Percentiles rank a stretch among this genome's conserved stretches.
phyloP scores from a whole-genome alignment of 192 early-diverging fungal genomes.

The Coemansia sp. region DNA sequence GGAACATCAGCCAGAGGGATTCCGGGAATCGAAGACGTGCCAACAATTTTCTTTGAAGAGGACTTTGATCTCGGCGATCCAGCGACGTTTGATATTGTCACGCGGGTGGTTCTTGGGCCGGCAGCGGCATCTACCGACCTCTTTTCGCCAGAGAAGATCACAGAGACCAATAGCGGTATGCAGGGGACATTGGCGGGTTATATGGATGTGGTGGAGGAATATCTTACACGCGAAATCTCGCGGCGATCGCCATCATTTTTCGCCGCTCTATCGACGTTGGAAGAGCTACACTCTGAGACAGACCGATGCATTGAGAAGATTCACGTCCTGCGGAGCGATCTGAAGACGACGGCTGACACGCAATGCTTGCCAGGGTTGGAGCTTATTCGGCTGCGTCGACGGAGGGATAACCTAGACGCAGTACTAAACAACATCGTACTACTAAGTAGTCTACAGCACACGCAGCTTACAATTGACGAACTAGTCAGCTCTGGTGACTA shows the following conservation, averaged over 20 bases:
- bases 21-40: slow-evolving; percentile 80
- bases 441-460: slow-evolving; percentile 73
- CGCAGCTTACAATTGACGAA: slow-evolving; percentile 81
- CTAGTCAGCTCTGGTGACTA: slow-evolving; percentile 79
- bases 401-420: slow-evolving; percentile 67
- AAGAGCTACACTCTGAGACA: slow-evolving; percentile 90
- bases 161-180: slow-evolving; percentile 66
- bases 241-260: slow-evolving; percentile 94
- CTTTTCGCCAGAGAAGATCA: slow-evolving; percentile 50
- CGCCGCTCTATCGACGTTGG: slow-evolving; percentile 86
- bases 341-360: slow-evolving; percentile 61
- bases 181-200: slow-evolving; percentile 91
- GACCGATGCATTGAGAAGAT: slow-evolving; percentile 88
- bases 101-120: slow-evolving; percentile 67
- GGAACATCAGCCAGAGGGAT: slow-evolving; percentile 20
- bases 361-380: slow-evolving; percentile 79
- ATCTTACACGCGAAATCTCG: slow-evolving; percentile 93
- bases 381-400: slow-evolving; percentile 76
- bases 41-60: slow-evolving; percentile 81
- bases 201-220: slow-evolving; percentile 91
- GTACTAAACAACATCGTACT: slow-evolving; percentile 70
- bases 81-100: slow-evolving; percentile 77
- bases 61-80: slow-evolving; percentile 89
- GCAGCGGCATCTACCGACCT: slow-evolving; percentile 46
- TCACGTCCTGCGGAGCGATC: slow-evolving; percentile 66